Conservation (phyloP, 805 yeast genomes). For the Blastobotrys attinorum region DNA sequence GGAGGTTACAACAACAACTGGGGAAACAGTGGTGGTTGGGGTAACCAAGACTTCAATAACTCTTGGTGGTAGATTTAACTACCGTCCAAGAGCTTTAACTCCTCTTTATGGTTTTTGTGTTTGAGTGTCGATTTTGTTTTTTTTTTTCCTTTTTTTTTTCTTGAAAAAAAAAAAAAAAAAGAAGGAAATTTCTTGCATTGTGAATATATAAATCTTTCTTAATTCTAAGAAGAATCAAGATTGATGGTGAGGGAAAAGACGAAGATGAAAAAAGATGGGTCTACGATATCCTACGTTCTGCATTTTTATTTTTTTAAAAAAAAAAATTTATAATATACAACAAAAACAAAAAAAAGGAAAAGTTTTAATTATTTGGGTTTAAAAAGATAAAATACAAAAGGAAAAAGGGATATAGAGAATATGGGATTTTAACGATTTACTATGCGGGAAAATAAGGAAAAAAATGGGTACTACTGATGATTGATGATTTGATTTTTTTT, state of each 20-base stretch:
- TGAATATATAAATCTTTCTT: no score
- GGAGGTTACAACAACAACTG: conserved; percentile 15
- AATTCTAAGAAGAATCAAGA: no score
- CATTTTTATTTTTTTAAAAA: neutral
- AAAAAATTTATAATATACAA: no score
- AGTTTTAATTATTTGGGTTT: neutral
- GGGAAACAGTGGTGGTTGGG: conserved; percentile 19
- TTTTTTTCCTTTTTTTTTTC: no score
- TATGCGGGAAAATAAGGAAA: no score
- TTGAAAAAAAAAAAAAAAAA: neutral
- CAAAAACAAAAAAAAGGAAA: no score
- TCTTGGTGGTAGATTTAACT: conserved; percentile 18
- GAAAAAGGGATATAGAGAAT: neutral
- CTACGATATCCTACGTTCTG: neutral
- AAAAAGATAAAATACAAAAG: neutral
- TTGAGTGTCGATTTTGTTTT: neutral
- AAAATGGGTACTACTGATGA: no score
- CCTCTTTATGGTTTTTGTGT: no score
- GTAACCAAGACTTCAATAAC: conserved; percentile 21
- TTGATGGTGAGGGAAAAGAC: no score
- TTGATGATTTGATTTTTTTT: neutral
- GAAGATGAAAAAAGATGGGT: no score
- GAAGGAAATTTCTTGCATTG: no score
- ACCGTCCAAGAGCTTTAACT: neutral
- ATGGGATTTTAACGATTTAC: neutral